Percentiles rank a stretch among this genome's conserved stretches.
These are phyloP conservation scores for Moesziomyces aphidis DNA, from an alignment of 1,284 basidiomycete species.

Conservation along the genomic window DNA sequence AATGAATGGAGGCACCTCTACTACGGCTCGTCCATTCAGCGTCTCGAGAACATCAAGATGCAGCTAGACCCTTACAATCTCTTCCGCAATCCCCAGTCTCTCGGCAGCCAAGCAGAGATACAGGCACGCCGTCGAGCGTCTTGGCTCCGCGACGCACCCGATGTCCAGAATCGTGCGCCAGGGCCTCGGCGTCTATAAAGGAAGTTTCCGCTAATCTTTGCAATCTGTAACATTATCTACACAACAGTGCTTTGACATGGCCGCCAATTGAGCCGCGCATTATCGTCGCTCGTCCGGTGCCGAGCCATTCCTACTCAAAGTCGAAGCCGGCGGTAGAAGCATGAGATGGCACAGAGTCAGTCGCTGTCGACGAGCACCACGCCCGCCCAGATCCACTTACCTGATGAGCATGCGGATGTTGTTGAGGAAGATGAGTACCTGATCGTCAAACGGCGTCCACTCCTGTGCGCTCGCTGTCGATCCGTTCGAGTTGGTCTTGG, in stretches of 20 bases:
- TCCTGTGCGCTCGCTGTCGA: slow-evolving; percentile 32
- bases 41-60: slow-evolving; percentile 50
- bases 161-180: not conserved
- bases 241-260: too few species aligned
- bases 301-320: slow-evolving; percentile 10
- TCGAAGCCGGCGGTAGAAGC: not conserved
- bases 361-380: not conserved
- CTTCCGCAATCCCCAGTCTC: slow-evolving; percentile 52
- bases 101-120: slow-evolving; percentile 35
- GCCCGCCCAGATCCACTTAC: slow-evolving; percentile 12
- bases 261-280: not conserved
- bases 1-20: slow-evolving; percentile 51
- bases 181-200: not conserved
- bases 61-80: slow-evolving; percentile 50
- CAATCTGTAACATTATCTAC: not conserved
- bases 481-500: slow-evolving; percentile 11
- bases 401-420: slow-evolving; percentile 64
- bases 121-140: slow-evolving; percentile 13
- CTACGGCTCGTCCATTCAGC: slow-evolving; percentile 43
- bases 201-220: not conserved
- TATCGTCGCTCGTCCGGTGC: slow-evolving; percentile 20
- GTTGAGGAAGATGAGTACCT: slow-evolving; percentile 62
- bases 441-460: slow-evolving; percentile 62
- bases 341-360: not conserved
- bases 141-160: not conserved